Evolutionary conservation across 2,329 filamentous ascomycete genomes (phyloP), one percentile per base, ranked within the genome.

Genomic region (Epichloe festucae): DNA sequence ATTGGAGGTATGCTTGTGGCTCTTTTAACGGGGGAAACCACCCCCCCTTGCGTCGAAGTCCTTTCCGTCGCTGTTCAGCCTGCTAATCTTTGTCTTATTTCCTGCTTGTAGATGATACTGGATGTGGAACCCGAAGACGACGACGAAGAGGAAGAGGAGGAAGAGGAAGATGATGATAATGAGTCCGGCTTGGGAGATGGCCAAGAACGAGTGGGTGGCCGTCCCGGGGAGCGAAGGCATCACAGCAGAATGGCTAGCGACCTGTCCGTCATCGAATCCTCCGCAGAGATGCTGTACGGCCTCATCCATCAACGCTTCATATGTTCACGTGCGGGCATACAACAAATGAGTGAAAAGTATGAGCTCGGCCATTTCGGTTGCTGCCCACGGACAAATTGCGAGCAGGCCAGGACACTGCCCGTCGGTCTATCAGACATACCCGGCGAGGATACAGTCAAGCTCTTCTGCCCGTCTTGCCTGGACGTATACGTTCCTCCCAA

Each of bases 341-440:
- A 97, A 70, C 90, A 96, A 67, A 98, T 98, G 93, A 89, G 90
- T 56, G 93, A 98, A 70, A 98, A 98, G 69, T 98, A 97, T 73
- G 91, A 97, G 69, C 78, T 95, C 47, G 87, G 90, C 55, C 91
- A 98, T 72, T 98, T 98, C 65, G 93, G 93, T 50, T 84, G 85
- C 59, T 98, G 93, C 67, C 93, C 93, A n/a, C 82, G 93, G 54
- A 94, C 91, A 53, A 83, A 91, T 70, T 98, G 93, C 76, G 86
- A 89, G 61, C 85, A 87, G 54, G 87, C 89, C 57, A 85, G 91
- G 62, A 93, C 95, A 14, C 78, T 98, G 5, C 93, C 93, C 1
- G 91, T 98, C 19, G 93, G 93, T 39, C 79, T 93, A 55, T 95
- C 89, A 53, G 93, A 98, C 68, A 93, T 91, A 46, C 91, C 93